Evolutionary conservation across 2,329 filamentous ascomycete species (phyloP).

Genomic region (Trichoderma koningii): DNA sequence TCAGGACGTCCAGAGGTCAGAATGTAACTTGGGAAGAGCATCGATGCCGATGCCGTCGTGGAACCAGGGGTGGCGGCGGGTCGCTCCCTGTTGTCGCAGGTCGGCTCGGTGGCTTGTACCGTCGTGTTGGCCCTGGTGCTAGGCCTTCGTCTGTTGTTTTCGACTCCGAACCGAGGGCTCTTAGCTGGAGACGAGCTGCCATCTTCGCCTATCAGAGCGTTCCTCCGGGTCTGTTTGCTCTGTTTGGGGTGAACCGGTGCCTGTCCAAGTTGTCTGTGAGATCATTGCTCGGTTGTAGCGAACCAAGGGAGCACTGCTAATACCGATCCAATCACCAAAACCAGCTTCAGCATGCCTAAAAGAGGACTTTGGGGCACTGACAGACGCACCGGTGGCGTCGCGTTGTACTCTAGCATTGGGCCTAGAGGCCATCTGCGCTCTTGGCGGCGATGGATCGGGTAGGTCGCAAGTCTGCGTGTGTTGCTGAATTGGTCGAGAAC

Average conservation of each 20-base stretch:
- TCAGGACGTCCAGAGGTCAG: not conserved
- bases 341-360: constrained; percentile 1
- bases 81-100: constrained; percentile 26
- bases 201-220: constrained; percentile 13
- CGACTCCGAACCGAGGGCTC: not conserved
- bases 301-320: constrained; percentile 10
- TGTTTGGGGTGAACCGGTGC: not conserved
- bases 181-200: constrained; percentile 7
- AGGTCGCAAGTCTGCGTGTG: not conserved
- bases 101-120: constrained; percentile 26
- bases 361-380: not conserved
- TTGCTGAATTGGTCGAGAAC: not conserved
- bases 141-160: constrained; percentile 8
- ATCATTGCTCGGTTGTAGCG: constrained; percentile 9
- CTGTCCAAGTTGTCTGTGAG: not conserved
- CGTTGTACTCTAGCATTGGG: not conserved
- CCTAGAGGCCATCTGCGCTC: constrained; percentile 6
- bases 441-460: constrained; percentile 13
- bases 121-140: constrained; percentile 12
- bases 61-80: constrained; percentile 28
- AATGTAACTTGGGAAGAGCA: constrained; percentile 21
- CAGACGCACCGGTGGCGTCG: constrained; percentile 6
- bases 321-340: not conserved
- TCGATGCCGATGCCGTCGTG: constrained; percentile 24
- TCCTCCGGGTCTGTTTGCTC: constrained; percentile 1